Base-by-base conservation (phyloP, 176 grass and related monocot species). In the Avena insularis region DNA sequence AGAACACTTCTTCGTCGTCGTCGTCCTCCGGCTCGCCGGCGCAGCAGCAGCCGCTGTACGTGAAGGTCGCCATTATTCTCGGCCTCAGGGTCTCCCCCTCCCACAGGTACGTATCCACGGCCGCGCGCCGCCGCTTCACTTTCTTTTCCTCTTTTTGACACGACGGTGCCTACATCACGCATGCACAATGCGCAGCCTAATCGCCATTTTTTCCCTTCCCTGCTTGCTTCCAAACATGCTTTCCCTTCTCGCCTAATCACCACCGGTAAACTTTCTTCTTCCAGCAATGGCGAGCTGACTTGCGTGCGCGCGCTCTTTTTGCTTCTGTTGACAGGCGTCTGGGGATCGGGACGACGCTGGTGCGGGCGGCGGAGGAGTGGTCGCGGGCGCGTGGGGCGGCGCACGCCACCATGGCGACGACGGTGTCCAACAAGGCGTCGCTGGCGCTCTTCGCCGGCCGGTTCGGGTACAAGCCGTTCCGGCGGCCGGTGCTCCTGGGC, bases 401-500 rank as follows among this genome's bases (percentile, higher is more conserved):
- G 82, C 80, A 95, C 82, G 84, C 91, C 19, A 86, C 89, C 71
- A 95, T 95, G 72, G 93, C 93, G 23, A 95, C 93, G 12, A 92
- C 89, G 54, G 15, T 21, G 12, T 88, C 74, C 9, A 95, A 95
- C 89, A 55, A 85, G 16, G 91, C 93, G 60, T 95, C 93, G 25
- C 84, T 95, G 60, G 87, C 85, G 58, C 93, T 95, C 16, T 95
- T 95, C 84, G 77, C 89, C 2, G 87, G 91, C 1, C 89, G 89
- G 56, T 88, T 95, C 87, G 84, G 84, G 45, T 95, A 95, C 89
- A 12, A 13, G 15, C 91, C 78, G 74, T 95, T 95, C 87, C 89
- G 93, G 9, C 75, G 78, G 0, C 93, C 91, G 31, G 73, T 74
- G 50, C 70, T 95, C 78, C 89, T 93, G 9, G 93, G 87, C 17